Base-by-base conservation (phyloP, 1,284 basidiomycete genomes). In the Heterobasidion annosum region DNA sequence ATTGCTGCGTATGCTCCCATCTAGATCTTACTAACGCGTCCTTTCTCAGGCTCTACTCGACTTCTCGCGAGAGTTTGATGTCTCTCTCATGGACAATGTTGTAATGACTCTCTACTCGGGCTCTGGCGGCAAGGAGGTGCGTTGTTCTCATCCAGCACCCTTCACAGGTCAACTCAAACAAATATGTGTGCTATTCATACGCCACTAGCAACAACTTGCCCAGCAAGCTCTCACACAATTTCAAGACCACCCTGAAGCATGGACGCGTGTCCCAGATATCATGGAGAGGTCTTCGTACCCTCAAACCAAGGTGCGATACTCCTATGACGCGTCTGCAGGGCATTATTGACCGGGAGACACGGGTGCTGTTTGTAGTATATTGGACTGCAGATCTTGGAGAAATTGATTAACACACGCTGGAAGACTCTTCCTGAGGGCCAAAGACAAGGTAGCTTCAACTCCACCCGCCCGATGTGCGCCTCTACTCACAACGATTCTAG, bases 171-270 rank as follows among this genome's bases (percentile, higher is more conserved):
- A 16, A 47, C 18, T 13, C 18, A 13, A 9, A 10, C 45, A 12
- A 6, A 16, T 43, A 12, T 32, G n/a, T 16, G 10, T 53, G 33
- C 48, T 43, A 49, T 15, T 40, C 33, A 32, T 48, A 46, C 37
- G 33, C 33, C 48, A 51, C 65, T 48, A 97, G 92, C 93, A 93
- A 88, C 88, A 91, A 82, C 70, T 85, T 67, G 93, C 93, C 18
- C 93, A 96, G 69, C 85, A 88, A 66, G 79, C 91, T 56, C 80
- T 98, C 60, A 95, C 94, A 9, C 94, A 97, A 69, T 92, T 99
- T 67, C 94, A 99, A 71, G 97, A 99, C 61, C 82, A 93, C 70
- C 91, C 93, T n/a, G 97, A 99, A 58, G 86, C 94, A 48, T 99
- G 97, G 97, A 95, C 96, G 61, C 83, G 93, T 66, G 97, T 99